phyloP scores from a whole-genome alignment of 805 yeast genomes.

The Sporopachydermia quercuum region DNA sequence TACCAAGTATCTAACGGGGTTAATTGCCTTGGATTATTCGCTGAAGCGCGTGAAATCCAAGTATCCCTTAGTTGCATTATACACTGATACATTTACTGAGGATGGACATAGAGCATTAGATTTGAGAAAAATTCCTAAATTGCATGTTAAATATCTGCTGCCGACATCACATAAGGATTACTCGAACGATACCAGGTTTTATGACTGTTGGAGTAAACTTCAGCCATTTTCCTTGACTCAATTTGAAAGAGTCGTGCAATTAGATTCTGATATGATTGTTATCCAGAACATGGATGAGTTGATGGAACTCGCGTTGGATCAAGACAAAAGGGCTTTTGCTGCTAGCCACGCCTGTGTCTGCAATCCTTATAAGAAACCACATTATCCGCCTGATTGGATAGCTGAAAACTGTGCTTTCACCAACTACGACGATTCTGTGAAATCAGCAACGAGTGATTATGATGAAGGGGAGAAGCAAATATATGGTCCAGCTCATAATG shows the following conservation, averaged over 20 bases:
- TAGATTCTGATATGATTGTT: conserved; percentile 49
- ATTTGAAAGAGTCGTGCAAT: conserved; percentile 37
- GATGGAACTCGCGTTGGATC: conserved; percentile 29
- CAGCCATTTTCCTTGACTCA: conserved; percentile 37
- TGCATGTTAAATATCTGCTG: conserved; percentile 26
- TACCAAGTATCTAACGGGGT: conserved; percentile 33
- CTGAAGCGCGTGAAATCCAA: conserved; percentile 26
- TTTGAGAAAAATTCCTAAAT: conserved; percentile 24
- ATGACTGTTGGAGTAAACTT: conserved; percentile 48
- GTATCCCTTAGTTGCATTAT: conserved; percentile 37
- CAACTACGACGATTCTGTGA: conserved; percentile 15
- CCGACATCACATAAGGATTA: conserved; percentile 32
- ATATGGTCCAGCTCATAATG: conserved; percentile 26
- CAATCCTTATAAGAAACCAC: conserved; percentile 35
- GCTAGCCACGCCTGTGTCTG: conserved; percentile 51
- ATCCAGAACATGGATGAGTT: conserved; percentile 44
- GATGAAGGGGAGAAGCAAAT: conserved; percentile 9
- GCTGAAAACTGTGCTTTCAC: conserved; percentile 37
- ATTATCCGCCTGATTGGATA: conserved; percentile 41
- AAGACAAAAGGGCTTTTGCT: conserved; percentile 27
- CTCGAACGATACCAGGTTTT: conserved; percentile 35
- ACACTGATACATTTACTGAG: conserved; percentile 30
- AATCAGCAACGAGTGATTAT: conserved; percentile 11
- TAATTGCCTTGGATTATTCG: conserved; percentile 34
- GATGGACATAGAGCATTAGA: conserved; percentile 28